Conservation (phyloP, 306 rosid genomes). For the Lupinus albus region DNA sequence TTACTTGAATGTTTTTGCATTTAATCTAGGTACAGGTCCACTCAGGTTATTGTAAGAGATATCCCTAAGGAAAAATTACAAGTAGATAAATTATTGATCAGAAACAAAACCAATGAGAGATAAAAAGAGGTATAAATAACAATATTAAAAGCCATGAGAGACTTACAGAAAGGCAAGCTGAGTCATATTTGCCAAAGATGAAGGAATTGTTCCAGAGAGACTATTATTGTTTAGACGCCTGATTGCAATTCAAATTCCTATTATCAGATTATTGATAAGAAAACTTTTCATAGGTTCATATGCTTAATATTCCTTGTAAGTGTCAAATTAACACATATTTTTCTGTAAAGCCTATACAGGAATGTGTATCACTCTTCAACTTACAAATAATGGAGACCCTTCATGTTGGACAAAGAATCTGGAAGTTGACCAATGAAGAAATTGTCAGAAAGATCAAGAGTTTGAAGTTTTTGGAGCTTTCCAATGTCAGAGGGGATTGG, state of each 20-base stretch:
- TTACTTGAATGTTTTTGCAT: slow-evolving; percentile 81
- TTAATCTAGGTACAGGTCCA: slow-evolving; percentile 73
- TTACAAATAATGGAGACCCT: slow-evolving; percentile 80
- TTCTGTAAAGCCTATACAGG: neutral
- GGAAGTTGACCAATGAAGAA: slow-evolving; percentile 76
- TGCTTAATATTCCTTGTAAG: neutral
- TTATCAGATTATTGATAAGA: slow-evolving; percentile 30
- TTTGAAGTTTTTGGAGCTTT: slow-evolving; percentile 71
- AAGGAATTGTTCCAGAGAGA: slow-evolving; percentile 75
- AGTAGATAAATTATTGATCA: slow-evolving; percentile 19
- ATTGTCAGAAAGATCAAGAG: slow-evolving; percentile 87
- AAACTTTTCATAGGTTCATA: neutral
- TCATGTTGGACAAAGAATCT: slow-evolving; percentile 60
- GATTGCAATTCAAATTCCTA: slow-evolving; percentile 48
- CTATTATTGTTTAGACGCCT: slow-evolving; percentile 88
- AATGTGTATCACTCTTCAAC: slow-evolving; percentile 36
- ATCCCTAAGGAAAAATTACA: slow-evolving; percentile 60
- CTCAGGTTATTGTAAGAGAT: slow-evolving; percentile 81
- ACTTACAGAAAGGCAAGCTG: slow-evolving; percentile 78
- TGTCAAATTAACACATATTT: neutral
- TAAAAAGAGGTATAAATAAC: neutral
- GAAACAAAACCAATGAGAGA: slow-evolving; percentile 21
- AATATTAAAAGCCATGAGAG: slow-evolving; percentile 40
- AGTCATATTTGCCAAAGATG: slow-evolving; percentile 75
- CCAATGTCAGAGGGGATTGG: slow-evolving; percentile 75